These are phyloP conservation scores for Boletus vinaceobasis DNA, from an alignment of 768 basidiomycete species.

Conservation along the genomic window DNA sequence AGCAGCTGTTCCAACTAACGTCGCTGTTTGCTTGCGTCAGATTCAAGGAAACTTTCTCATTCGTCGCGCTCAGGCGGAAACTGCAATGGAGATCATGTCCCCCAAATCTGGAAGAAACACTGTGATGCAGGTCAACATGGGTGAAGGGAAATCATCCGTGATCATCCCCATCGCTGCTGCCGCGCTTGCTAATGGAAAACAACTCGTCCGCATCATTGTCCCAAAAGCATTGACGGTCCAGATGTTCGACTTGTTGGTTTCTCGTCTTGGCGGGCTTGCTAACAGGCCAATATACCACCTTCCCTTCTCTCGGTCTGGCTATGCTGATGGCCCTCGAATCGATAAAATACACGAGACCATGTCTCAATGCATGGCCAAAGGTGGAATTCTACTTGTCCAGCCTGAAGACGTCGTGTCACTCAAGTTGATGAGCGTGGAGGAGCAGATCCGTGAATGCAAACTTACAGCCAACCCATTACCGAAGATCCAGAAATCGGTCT, in stretches of 20 bases:
- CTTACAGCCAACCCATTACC: conserved; percentile 13
- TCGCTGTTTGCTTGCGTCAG: conserved; percentile 17
- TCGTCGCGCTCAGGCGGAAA: conserved; percentile 33
- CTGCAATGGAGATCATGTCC: conserved; percentile 43
- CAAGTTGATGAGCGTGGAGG: conserved; percentile 41
- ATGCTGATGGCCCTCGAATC: not conserved
- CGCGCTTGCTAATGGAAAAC: conserved; percentile 39
- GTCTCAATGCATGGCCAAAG: conserved; percentile 32
- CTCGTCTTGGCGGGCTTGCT: conserved; percentile 38
- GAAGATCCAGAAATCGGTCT: not conserved
- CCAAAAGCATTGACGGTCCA: conserved; percentile 39
- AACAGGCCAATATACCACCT: conserved; percentile 45
- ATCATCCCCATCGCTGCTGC: conserved; percentile 43
- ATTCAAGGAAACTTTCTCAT: conserved; percentile 30
- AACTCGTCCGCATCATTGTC: conserved; percentile 45
- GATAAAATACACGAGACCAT: conserved; percentile 30
- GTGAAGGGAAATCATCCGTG: conserved; percentile 47
- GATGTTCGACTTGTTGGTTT: conserved; percentile 46
- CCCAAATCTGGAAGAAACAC: conserved; percentile 35
- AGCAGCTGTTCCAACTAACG: not conserved
- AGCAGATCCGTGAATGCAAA: conserved; percentile 5
- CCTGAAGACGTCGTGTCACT: conserved; percentile 52
- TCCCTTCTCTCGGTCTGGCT: conserved; percentile 42
- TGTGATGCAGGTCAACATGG: conserved; percentile 50
- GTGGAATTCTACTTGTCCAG: conserved; percentile 43